Conservation (phyloP, 2,329 filamentous ascomycete species). For the Aspergillus pseudonomiae region DNA sequence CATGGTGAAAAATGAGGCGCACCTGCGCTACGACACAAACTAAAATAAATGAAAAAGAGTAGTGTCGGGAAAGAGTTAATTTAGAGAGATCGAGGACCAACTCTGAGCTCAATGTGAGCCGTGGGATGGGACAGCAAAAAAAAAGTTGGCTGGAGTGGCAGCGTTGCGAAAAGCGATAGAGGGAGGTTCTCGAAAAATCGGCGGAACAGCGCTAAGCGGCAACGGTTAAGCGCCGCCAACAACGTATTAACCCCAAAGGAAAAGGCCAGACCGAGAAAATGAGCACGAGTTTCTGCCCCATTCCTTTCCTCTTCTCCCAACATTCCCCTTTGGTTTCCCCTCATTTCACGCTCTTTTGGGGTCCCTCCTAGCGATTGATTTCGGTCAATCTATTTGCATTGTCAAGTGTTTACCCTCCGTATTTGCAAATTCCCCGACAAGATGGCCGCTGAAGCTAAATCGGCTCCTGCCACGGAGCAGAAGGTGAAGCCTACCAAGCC, state of each 20-base stretch:
- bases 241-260: constrained; percentile 8
- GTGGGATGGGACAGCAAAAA: constrained; percentile 23
- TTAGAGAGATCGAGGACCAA: constrained; percentile 3
- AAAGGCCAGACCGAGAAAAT: constrained; percentile 25
- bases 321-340: constrained; percentile 16
- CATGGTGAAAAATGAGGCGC: constrained; percentile 30
- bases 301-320: constrained; percentile 15
- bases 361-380: constrained; percentile 10
- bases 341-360: constrained; percentile 14
- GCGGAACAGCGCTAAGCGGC: constrained; percentile 8
- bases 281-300: constrained; percentile 24
- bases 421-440: constrained; percentile 8
- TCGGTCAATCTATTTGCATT: constrained; percentile 1
- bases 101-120: constrained; percentile 10
- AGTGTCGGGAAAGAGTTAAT: background rate
- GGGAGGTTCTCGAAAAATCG: constrained; percentile 33
- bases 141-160: constrained; percentile 21
- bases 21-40: constrained; percentile 12
- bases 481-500: constrained; percentile 76
- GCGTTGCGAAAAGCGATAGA: constrained; percentile 9
- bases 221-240: constrained; percentile 28
- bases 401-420: constrained; percentile 3
- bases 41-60: constrained; percentile 1
- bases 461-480: constrained; percentile 40
- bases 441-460: constrained; percentile 40